phyloP scores from a whole-genome alignment of 2,329 filamentous ascomycete genomes.

The Verticillium nubilum region DNA sequence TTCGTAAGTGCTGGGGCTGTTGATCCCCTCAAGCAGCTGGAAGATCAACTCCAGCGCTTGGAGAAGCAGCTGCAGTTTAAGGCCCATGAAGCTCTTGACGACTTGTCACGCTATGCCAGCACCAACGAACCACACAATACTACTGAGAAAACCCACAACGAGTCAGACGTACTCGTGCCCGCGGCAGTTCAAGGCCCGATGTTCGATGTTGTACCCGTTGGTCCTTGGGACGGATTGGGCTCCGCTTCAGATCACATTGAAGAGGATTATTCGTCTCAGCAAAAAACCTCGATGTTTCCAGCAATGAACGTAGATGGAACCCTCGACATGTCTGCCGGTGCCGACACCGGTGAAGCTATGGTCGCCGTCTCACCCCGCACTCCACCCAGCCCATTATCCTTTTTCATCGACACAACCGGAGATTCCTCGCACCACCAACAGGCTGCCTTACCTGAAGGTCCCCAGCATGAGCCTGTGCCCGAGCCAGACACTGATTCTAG shows the following conservation, averaged over 20 bases:
- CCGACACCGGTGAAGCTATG: neutral
- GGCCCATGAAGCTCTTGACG: neutral
- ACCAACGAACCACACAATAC: slow-evolving; percentile 1
- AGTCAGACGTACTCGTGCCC: neutral
- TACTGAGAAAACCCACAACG: neutral
- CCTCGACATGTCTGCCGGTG: neutral
- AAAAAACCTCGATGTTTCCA: neutral
- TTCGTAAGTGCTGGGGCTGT: slow-evolving; percentile 50
- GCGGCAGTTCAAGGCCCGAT: neutral
- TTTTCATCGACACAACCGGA: slow-evolving; percentile 32
- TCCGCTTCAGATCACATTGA: neutral
- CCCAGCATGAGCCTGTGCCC: neutral
- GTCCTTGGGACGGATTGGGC: neutral
- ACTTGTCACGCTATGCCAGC: neutral
- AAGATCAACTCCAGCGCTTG: slow-evolving; percentile 26
- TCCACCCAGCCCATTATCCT: slow-evolving; percentile 12
- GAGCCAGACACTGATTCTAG: slow-evolving; percentile 41
- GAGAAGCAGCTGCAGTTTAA: slow-evolving; percentile 17
- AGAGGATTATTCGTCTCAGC: neutral
- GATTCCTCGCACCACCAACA: slow-evolving; percentile 9
- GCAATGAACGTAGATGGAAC: neutral
- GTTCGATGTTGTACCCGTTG: neutral
- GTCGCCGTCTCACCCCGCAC: too few relatives aligned
- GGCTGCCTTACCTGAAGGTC: slow-evolving; percentile 4
- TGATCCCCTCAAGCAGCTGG: slow-evolving; percentile 40